Evolutionary conservation across 1,139 yeast species (phyloP).

Genomic region (Candida glucosophila): DNA sequence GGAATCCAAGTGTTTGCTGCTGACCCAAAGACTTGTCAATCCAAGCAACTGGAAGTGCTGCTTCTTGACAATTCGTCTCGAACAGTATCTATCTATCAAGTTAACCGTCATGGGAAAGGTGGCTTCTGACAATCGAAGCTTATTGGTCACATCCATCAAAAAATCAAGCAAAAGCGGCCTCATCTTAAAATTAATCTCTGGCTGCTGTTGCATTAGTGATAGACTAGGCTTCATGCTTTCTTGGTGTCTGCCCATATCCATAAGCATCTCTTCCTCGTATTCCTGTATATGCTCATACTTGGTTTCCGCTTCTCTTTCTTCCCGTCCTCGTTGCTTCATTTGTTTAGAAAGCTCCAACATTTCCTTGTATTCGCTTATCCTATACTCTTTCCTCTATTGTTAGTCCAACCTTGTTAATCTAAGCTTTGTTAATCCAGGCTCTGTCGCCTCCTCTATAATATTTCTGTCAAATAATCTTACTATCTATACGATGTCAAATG

Average conservation of each 20-base stretch:
- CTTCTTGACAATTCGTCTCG: constrained; percentile 40
- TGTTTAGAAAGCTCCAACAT: too few relatives aligned
- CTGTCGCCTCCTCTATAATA: too few relatives aligned
- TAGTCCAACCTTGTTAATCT: too few relatives aligned
- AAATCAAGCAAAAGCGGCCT: constrained; percentile 44
- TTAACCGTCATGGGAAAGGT: constrained; percentile 50
- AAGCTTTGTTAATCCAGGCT: too few relatives aligned
- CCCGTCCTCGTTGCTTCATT: too few relatives aligned
- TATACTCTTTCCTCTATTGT: too few relatives aligned
- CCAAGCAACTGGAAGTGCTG: constrained; percentile 62
- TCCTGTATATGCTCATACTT: too few relatives aligned
- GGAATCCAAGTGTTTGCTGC: constrained; percentile 63
- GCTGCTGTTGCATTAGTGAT: constrained; percentile 40
- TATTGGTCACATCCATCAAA: constrained; percentile 45
- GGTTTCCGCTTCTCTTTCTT: too few relatives aligned
- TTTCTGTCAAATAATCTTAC: too few relatives aligned
- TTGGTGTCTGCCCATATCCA: constrained; percentile 29
- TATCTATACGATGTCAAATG: too few relatives aligned
- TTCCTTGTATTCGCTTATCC: too few relatives aligned
- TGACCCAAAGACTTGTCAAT: constrained; percentile 64
- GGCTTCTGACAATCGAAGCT: constrained; percentile 38
- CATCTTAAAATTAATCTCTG: constrained; percentile 42
- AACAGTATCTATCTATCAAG: constrained; percentile 44
- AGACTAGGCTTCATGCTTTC: constrained; percentile 26
- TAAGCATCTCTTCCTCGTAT: constrained; percentile 33